These are phyloP conservation scores for Aureobasidium melanogenum DNA, from an alignment of 2,329 filamentous ascomycete genomes.

Conservation along the genomic window DNA sequence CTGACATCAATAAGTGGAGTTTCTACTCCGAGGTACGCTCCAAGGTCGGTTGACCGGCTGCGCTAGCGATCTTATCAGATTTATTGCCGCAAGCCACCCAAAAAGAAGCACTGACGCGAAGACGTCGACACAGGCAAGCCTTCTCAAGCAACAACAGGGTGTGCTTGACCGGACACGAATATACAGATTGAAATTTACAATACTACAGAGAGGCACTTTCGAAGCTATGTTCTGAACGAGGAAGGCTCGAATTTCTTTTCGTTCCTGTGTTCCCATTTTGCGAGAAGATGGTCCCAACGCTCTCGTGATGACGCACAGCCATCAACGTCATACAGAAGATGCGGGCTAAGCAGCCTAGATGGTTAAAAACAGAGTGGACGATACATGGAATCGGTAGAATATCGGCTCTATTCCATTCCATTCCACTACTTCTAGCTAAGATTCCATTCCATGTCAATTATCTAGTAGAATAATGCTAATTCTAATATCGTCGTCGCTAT, in stretches of 20 bases:
- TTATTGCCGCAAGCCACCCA: not conserved
- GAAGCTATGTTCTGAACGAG: no score
- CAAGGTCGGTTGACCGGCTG: not conserved
- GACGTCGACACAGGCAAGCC: not conserved
- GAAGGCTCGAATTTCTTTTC: no score
- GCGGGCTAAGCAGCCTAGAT: not conserved
- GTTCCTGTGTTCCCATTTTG: no score
- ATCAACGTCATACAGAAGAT: not conserved
- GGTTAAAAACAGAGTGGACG: no score
- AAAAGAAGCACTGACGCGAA: not conserved
- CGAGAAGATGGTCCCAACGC: not conserved
- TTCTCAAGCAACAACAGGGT: not conserved
- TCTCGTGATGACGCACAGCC: not conserved
- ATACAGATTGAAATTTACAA: no score
- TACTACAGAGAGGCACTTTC: no score
- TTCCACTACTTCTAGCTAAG: no score
- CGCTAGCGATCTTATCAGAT: slow-evolving; percentile 5
- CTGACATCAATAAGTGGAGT: not conserved
- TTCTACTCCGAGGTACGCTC: not conserved
- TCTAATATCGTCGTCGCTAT: no score
- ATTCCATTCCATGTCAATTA: no score
- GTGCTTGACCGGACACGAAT: not conserved
- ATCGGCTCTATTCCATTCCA: no score
- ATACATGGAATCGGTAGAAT: no score
- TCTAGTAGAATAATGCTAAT: no score